Evolutionary conservation across 139 green algal genomes (phyloP), one percentile per base, ranked within the genome.

Genomic region (Asterochloris sp.): DNA sequence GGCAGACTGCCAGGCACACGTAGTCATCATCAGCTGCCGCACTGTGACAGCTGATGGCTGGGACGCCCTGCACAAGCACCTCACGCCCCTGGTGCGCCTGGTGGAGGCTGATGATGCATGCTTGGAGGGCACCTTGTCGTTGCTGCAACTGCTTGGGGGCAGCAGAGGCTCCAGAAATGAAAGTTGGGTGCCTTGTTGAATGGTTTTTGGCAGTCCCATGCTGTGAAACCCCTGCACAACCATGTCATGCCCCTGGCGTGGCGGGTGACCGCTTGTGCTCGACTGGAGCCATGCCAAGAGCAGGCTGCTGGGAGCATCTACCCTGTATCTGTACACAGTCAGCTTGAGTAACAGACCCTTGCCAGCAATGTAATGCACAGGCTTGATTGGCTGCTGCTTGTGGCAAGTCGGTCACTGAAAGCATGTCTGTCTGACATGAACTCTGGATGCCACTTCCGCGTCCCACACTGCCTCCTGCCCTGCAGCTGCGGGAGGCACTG

Each of bases 21-120:
- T 83, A 10, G 83, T 93, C 28, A 68, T 74, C 0, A 29, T 96
- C 24, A 74, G 83, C 60, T 96, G 92, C 84, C 64, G 81, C 15
- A 78, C 87, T 26, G 71, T 93, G 29, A 86, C 79, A 2, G 84
- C 83, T 17, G 91, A 87, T 81, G 61, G 71, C 11, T 63, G 82
- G 17, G 23, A 73, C 21, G 77, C 80, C 14, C 69, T 89, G 17
- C 75, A 84, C n/a, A 29, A 66, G 73, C n/a, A 85, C 21, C 47
- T 78, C 47, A 73, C 73, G 38, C 62, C 62, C 27, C 73, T 73
- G 77, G 77, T 81, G 17, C 23, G 47, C 19, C 66, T 23, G 66
- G 19, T 26, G 66, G 66, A 71, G 66, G 19, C 66, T 71, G 66
- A 54, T 10, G 66, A 21, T 71, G 66, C 8, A 6, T 26, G 66